Base-by-base conservation (phyloP, 441 rosid species). In the Aleurites moluccanus region DNA sequence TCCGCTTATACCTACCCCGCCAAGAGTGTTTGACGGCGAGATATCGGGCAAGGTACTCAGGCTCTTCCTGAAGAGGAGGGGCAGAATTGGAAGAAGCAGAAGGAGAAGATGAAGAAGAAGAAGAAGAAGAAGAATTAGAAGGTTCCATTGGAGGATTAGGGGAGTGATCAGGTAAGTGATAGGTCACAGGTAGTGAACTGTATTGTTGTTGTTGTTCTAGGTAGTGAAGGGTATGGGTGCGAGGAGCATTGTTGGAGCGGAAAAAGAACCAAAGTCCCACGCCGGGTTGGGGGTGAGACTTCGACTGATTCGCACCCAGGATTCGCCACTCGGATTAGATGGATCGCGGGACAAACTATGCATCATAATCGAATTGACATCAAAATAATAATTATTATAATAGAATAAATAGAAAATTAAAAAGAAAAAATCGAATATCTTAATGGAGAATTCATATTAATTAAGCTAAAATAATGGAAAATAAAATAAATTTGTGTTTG, bases 271-370 rank as follows among this genome's bases (percentile, higher is more conserved):
- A 86, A 69, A 86, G 87, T 78, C 93, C 92, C 89, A 81, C 88
- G 84, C 91, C 87, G 84, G 88, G 73, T 23, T 74, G 84, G 82
- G 86, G 93, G 91, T 86, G 89, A 77, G 89, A 82, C 84, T 78
- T 87, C 15, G 98, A 96, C 89, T 96, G 99, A 88, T 92, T 89
- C 74, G 96, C 98, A 91, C 98, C 98, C 98, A 93, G 94, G 70
- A 42, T 59, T 75, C 63, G 33, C 14, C 59, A 45, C 62, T 62
- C 33, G 49, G 70, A 55, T 67, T 57, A 10, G 72, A 68, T 65
- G 67, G 77, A 68, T 68, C 67, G 61, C 38, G 2, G 28, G 10
- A 10, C 69, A 38, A 28, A 20, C 16, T 25, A 16, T n/a, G 65
- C n/a, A n/a, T n/a, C 2, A 23, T 44, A 27, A 75, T 67, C 64